Conservation (phyloP, 2,329 filamentous ascomycete genomes). For the Pseudogymnoascus sp. region DNA sequence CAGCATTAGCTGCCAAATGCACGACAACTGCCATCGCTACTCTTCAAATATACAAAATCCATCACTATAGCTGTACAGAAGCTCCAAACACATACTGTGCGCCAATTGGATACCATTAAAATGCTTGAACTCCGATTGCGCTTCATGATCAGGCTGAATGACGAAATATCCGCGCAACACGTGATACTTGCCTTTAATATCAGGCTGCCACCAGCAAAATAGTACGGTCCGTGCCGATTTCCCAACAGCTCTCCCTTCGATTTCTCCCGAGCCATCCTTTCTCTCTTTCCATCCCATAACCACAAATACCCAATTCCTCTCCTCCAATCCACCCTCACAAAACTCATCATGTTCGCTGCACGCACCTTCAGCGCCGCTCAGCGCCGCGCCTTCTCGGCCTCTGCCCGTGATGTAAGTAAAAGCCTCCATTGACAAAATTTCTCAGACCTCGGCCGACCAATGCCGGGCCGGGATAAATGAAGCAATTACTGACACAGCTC, state of each 20-base stretch:
- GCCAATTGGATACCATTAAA: not conserved
- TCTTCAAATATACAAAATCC: not conserved
- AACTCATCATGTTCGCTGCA: conserved; percentile 63
- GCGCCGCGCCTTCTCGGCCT: conserved; percentile 73
- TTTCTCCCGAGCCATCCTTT: conserved; percentile 9
- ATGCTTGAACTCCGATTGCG: not conserved
- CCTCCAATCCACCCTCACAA: conserved; percentile 15
- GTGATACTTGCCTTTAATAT: not conserved
- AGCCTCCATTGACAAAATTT: conserved; percentile 13
- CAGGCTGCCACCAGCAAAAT: not conserved
- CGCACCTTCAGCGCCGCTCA: conserved; percentile 52
- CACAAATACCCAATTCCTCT: conserved; percentile 15
- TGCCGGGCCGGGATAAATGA: conserved; percentile 1
- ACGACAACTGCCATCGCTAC: not conserved
- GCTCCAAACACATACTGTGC: not conserved
- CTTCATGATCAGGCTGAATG: conserved; percentile 8
- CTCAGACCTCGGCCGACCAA: conserved; percentile 7
- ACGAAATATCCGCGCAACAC: not conserved
- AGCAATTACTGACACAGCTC: conserved; percentile 15
- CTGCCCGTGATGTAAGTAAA: conserved; percentile 62
- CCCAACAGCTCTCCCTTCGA: conserved; percentile 6
- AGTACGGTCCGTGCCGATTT: conserved; percentile 8
- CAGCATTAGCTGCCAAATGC: not conserved
- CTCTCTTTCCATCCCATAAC: conserved; percentile 11
- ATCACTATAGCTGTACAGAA: not conserved